phyloP scores from a whole-genome alignment of 345 rosid species.

The Litchi chinensis region DNA sequence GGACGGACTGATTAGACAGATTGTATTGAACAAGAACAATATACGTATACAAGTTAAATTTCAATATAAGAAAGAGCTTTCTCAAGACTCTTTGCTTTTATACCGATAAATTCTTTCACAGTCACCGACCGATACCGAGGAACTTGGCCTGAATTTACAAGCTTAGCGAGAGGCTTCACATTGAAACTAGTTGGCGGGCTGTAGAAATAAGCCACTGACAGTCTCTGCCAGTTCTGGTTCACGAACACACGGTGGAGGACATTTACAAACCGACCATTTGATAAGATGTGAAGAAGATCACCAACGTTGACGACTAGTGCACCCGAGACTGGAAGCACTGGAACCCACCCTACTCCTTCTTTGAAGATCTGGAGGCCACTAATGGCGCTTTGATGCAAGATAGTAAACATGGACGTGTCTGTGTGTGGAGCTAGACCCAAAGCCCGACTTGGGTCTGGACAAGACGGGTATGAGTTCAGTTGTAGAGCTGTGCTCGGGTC shows the following conservation, averaged over 20 bases:
- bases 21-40: not conserved
- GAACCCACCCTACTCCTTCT: constrained; percentile 64
- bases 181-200: constrained; percentile 46
- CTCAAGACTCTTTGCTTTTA: constrained; percentile 56
- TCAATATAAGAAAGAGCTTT: constrained; percentile 58
- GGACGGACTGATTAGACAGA: not conserved
- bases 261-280: constrained; percentile 59
- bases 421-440: constrained; percentile 95
- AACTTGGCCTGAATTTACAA: constrained; percentile 25
- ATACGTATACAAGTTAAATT: constrained; percentile 7
- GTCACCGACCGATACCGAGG: constrained; percentile 55
- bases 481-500: constrained; percentile 47
- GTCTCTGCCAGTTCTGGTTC: constrained; percentile 50
- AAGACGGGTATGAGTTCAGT: constrained; percentile 80
- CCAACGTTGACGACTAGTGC: constrained; percentile 82
- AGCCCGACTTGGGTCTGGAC: constrained; percentile 69
- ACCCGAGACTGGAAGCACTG: constrained; percentile 52
- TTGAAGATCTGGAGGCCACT: constrained; percentile 66
- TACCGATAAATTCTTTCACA: constrained; percentile 50
- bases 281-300: constrained; percentile 73
- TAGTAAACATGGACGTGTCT: constrained; percentile 71
- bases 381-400: constrained; percentile 56
- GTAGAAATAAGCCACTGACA: constrained; percentile 68
- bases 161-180: constrained; percentile 46
- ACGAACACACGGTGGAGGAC: constrained; percentile 72